Base-by-base conservation (phyloP, 257 asterid species). In the Anisodus acutangulus region DNA sequence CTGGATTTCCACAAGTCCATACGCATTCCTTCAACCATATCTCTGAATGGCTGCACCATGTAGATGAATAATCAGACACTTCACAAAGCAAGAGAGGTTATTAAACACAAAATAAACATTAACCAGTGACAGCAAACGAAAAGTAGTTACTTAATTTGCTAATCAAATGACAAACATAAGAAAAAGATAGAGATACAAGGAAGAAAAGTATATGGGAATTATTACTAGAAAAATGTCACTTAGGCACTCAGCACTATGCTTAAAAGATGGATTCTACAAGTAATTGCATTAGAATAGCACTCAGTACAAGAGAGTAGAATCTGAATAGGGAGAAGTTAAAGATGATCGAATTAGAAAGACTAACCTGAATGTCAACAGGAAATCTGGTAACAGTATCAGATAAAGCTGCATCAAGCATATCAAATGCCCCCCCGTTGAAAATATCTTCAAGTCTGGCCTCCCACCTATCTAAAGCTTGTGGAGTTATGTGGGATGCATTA, bases 21-120 rank as follows among this genome's bases (percentile, higher is more conserved):
- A 80, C 98, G 90, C 99, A 97, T 97, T 87, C 99, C 99, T 81
- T 95, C 99, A 57, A 97, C 92, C 99, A 97, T 95, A 79, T 97
- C 99, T 86, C 97, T 90, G 78, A 97, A 97, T 35, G 98, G 99
- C 99, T 97, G 94, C 91, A 88, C 82, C 68, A 85, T 35, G 2
- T 17, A 84, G 45, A 76, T 0, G 45, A 51, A 76, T 4, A 76
- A 13, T 76, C 19, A 76, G 45, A 76, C 0, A 71, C 37, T 45
- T 71, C 17, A 71, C 58, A 9, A n/a, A 31, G 39, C 7, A n/a
- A 62, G 68, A 0, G 76, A 37, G 51, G 51, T 37, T 37, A 37
- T 67, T 67, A 67, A 67, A 13, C 76, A 37, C 76, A 37, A 67
- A 0, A 13, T 67, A 67, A 67, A 67, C 51, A 5, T 31, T 45